Percentiles rank a stretch among this genome's conserved stretches.
Evolutionary conservation across 768 basidiomycete species (phyloP).

Genomic region (Paxillus rubicundulus): DNA sequence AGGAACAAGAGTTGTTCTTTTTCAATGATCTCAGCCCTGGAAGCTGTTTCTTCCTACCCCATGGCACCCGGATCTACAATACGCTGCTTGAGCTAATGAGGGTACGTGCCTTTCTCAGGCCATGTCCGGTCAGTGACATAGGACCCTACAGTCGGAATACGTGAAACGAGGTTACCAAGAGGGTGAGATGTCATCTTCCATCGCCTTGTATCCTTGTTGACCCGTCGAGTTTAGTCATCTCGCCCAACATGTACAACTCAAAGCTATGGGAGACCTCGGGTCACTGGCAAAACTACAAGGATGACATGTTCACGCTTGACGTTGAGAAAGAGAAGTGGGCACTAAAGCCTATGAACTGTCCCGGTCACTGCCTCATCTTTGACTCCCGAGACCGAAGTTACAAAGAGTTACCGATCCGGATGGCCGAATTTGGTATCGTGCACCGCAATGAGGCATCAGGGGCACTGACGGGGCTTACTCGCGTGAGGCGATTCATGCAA

Average conservation of each 20-base stretch:
- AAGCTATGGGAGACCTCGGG: constrained; percentile 99
- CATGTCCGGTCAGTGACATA: constrained; percentile 6
- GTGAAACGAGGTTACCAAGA: constrained; percentile 95
- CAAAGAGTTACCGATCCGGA: constrained; percentile 92
- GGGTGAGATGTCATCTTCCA: constrained; percentile 41
- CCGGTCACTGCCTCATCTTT: constrained; percentile 94
- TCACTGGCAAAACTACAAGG: constrained; percentile 97
- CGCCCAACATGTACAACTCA: constrained; percentile 95
- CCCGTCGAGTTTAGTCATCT: constrained; percentile 62
- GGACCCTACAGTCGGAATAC: constrained; percentile 69
- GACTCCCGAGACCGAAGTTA: constrained; percentile 92
- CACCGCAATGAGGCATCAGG: constrained; percentile 97
- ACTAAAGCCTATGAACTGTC: constrained; percentile 99
- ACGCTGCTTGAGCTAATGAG: constrained; percentile 86
- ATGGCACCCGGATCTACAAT: constrained; percentile 97
- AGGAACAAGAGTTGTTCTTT: constrained; percentile 98
- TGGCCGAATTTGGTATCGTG: constrained; percentile 98
- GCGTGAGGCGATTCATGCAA: constrained; percentile 93
- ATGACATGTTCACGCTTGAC: constrained; percentile 95
- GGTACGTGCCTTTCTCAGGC: constrained; percentile 43
- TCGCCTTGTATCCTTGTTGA: constrained; percentile 3
- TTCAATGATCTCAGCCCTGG: constrained; percentile 97
- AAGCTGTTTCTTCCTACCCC: constrained; percentile 94
- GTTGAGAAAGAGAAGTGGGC: constrained; percentile 96
- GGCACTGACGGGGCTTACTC: constrained; percentile 86